Conservation (phyloP, 2,329 filamentous ascomycete species). For the Penicillium sp. region DNA sequence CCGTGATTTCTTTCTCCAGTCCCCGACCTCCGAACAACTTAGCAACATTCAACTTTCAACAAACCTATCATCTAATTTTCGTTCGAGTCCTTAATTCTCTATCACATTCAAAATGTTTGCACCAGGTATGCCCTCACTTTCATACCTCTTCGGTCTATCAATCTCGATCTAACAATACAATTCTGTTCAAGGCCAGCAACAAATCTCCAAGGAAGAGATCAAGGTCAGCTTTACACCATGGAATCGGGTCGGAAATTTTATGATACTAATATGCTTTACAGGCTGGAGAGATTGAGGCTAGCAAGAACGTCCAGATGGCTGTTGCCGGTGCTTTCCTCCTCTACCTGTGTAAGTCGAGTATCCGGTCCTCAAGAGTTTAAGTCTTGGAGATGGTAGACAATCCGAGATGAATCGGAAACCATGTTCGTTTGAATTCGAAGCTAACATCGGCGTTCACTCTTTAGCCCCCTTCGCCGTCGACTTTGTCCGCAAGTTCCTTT, state of each 20-base stretch:
- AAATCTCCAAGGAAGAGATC: slow-evolving; percentile 48
- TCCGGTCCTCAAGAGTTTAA: not conserved
- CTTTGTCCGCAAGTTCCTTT: slow-evolving; percentile 50
- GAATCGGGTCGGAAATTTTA: not conserved
- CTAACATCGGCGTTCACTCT: not conserved
- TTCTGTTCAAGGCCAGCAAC: slow-evolving; percentile 39
- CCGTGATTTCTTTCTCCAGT: slow-evolving; percentile 27
- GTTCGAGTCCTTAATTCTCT: not conserved
- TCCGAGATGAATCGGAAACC: not conserved
- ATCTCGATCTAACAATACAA: slow-evolving; percentile 1
- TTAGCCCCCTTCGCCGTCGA: slow-evolving; percentile 52
- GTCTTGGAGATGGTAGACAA: not conserved
- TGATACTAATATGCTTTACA: slow-evolving; percentile 20
- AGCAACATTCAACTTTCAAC: slow-evolving; percentile 9
- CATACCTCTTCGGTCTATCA: not conserved
- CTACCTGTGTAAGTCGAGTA: slow-evolving; percentile 57
- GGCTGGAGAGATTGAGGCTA: slow-evolving; percentile 55
- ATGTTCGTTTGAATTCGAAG: not conserved
- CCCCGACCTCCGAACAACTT: not conserved
- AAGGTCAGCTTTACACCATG: slow-evolving; percentile 32
- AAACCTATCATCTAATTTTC: not conserved
- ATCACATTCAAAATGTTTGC: slow-evolving; percentile 33
- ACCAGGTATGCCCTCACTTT: slow-evolving; percentile 26
- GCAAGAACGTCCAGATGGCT: slow-evolving; percentile 55
- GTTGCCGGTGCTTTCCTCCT: slow-evolving; percentile 56